Evolutionary conservation across 768 basidiomycete genomes (phyloP), one percentile per base, ranked within the genome.

Genomic region (Lactarius sp.): DNA sequence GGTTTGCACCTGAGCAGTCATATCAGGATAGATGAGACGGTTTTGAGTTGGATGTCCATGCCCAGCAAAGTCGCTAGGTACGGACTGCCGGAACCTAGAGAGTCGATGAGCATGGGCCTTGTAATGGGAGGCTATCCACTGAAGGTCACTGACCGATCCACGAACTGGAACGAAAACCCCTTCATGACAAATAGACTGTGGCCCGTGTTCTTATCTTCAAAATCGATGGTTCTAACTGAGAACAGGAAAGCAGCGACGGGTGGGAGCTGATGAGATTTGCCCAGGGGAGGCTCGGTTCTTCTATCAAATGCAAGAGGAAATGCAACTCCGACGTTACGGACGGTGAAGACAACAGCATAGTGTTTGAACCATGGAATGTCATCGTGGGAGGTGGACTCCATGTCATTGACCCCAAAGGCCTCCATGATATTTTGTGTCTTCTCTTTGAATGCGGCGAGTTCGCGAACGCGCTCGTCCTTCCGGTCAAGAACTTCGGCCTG

Each of bases 81-180:
- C 72, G 16, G 85, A 82, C 70, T 94, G 93, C 69, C 87, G 84
- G 74, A 98, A 98, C 14, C 90, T 92, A 72, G 13, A 37, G 52
- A 22, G n/a, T 33, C 16, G 51, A 60, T 13, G 42, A 36, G 22
- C 7, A 33, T 46, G 65, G 44, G 66, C 27, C 31, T n/a, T 39
- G 20, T 52, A 53, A n/a, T 56, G 60, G 42, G 22, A n/a, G 31
- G 46, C 33, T 27, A n/a, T 31, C 44, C n/a, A 16, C 22, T 41
- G 50, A 42, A 31, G 37, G 13, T 12, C 7, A 51, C 83, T 68
- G 76, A 93, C 92, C 80, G 76, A 50, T 87, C 75, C 3, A 94
- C 81, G 73, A 98, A 97, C 73, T 95, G 93, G 72, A 97, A 85
- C 13, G 88, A 88, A 64, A 96, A 80, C 9, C 82, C 80, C 58